A percentile compares a stretch with the other conserved stretches of the same genome.
Conservation (phyloP, 2,329 filamentous ascomycete species). For the Neurospora crassa region DNA sequence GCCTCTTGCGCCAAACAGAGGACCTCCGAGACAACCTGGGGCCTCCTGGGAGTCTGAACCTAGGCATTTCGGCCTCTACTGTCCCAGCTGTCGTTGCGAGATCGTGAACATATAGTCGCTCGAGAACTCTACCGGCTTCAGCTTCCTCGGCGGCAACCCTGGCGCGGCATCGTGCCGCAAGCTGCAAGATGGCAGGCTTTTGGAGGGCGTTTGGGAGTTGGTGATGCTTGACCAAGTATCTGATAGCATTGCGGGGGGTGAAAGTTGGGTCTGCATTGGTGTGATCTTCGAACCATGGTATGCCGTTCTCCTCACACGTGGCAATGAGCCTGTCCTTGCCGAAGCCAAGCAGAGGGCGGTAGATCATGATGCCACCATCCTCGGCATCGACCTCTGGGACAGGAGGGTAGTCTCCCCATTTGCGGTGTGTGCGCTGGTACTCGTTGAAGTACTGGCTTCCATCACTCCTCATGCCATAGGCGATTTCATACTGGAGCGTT, state of each 20-base stretch:
- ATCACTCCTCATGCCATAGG: conserved; percentile 7
- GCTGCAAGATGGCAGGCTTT: conserved; percentile 50
- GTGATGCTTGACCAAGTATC: conserved; percentile 51
- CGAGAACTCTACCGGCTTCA: conserved; percentile 46
- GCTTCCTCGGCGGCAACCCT: conserved; percentile 35
- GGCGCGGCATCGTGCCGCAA: conserved; percentile 44
- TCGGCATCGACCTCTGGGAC: conserved; percentile 34
- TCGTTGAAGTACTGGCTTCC: conserved; percentile 13
- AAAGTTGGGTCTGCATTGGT: conserved; percentile 73
- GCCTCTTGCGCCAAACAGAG: conserved; percentile 16
- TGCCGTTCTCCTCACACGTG: conserved; percentile 58
- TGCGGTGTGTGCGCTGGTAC: conserved; percentile 15
- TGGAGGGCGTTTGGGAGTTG: conserved; percentile 61
- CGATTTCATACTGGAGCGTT: conserved; percentile 12
- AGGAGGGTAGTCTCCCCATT: not conserved
- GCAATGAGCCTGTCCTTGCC: conserved; percentile 63
- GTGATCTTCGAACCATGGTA: conserved; percentile 74
- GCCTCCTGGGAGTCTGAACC: conserved; percentile 17
- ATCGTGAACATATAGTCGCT: conserved; percentile 34
- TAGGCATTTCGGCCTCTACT: conserved; percentile 35
- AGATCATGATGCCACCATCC: conserved; percentile 54
- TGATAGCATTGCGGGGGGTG: conserved; percentile 72
- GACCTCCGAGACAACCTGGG: conserved; percentile 15
- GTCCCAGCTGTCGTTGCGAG: conserved; percentile 41
- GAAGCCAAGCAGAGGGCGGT: conserved; percentile 62